Base-by-base conservation (phyloP, 768 basidiomycete genomes). In the Russula foetens region DNA sequence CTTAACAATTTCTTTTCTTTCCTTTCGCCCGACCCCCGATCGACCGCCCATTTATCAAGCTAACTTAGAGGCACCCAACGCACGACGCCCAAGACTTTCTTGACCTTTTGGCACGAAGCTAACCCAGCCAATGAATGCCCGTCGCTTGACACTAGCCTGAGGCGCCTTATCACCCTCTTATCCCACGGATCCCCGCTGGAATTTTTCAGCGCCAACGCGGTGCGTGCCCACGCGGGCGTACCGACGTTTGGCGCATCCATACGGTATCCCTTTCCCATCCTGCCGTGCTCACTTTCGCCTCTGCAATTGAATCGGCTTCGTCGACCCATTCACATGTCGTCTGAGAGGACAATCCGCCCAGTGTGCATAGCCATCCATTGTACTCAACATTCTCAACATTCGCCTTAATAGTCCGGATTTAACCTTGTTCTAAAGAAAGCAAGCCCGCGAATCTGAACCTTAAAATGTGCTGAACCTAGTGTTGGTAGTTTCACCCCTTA, bases 351-450 rank as follows among this genome's bases (percentile, higher is more conserved):
- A 14, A 1, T 6, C 33, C 26, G 1, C 19, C 5, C 8, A 19
- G 53, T n/a, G 17, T 28, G 9, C 7, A 26, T 19, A 26, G 11
- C 7, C 9, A 23, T 11, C 19, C 35, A 26, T 61, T 61, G 49
- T 56, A 61, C 15, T 61, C 17, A 33, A 46, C 49, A 28, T 56
- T 14, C 17, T 39, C 26, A 31, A 24, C 33, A 9, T 19, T 1
- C 33, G 2, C 21, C 24, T 21, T 49, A 35, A 50, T 50, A 49
- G 7, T 53, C 14, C 46, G 46, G 29, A 33, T 9, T 21, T 28
- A n/a, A 44, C 47, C 28, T 61, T 61, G 43, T 56, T 61, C 59
- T 41, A 28, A 29, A 29, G 15, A 28, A 29, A 29, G 15, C 54
- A 39, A 45, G 48, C n/a, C 24, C 26, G 48, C 48, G 31, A 50